phyloP scores from a whole-genome alignment of 495 filamentous ascomycete genomes.

The Trichoderma gamsii region DNA sequence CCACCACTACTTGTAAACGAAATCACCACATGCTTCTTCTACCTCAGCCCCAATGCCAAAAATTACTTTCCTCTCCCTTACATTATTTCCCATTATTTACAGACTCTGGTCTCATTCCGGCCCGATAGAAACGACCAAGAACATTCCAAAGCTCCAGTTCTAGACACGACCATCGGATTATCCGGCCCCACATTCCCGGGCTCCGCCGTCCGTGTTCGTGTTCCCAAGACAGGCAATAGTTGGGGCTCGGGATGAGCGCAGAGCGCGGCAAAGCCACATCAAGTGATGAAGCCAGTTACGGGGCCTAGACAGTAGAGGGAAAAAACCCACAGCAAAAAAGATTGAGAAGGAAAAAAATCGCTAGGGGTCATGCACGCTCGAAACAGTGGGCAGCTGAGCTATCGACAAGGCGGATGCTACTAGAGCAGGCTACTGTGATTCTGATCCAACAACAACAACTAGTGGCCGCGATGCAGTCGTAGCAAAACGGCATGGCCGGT shows the following conservation, averaged over 20 bases:
- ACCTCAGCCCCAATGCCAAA: not conserved
- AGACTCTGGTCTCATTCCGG: not conserved
- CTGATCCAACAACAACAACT: not conserved
- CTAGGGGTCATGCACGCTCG: slow-evolving; percentile 9
- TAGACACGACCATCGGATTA: not conserved
- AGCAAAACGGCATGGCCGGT: slow-evolving; percentile 3
- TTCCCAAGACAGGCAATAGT: not conserved
- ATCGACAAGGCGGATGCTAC: slow-evolving; percentile 11
- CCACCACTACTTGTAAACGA: not conserved
- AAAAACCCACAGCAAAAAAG: not conserved
- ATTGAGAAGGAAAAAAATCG: not conserved
- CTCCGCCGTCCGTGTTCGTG: not conserved
- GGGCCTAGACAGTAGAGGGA: too few relatives aligned
- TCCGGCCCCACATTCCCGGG: slow-evolving; percentile 10
- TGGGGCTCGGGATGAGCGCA: not conserved
- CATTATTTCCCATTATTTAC: not conserved
- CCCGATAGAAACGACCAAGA: not conserved
- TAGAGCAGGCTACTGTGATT: not conserved
- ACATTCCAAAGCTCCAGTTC: not conserved
- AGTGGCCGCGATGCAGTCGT: not conserved
- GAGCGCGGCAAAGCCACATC: slow-evolving; percentile 10
- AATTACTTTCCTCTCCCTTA: not conserved
- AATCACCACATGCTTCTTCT: not conserved
- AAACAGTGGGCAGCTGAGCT: slow-evolving; percentile 13
- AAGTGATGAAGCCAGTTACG: not conserved